Evolutionary conservation across 2,329 filamentous ascomycete species (phyloP), one percentile per base, ranked within the genome.

Genomic region (Exophiala sp.): DNA sequence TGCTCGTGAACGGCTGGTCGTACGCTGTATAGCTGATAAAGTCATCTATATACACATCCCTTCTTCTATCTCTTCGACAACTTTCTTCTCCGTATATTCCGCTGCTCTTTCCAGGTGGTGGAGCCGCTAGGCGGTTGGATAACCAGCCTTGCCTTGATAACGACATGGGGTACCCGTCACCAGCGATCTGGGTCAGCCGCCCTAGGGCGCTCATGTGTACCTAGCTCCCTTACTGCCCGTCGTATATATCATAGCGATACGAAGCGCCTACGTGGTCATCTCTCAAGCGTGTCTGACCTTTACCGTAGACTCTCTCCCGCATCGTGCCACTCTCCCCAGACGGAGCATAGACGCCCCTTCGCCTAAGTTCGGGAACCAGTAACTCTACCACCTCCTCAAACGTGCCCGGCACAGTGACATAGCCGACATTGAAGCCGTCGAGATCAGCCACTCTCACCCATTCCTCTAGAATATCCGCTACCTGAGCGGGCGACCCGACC

Each of bases 381-480:
- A 83, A 69, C 23, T 85, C 79, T 32, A 80, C 76, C 13, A 86
- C 79, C 56, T 86, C 82, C 51, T 81, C 76, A 66, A 85, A 86
- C 0, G 81, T 81, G 48, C 79, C 76, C 0, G 82, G 83, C 59
- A 82, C 81, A n/a, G 83, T 66, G 0, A 80, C 79, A 55, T 86
- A 85, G 1, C 79, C 79, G 18, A 39, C 29, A 18, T 88, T 88
- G 66, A 88, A 88, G 0, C 84, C 83, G 62, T 88, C 83, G 1
- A 87, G 76, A 58, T 85, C 84, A 0, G 80, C 82, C 62, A 85
- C 82, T 3, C 70, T 61, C 0, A 86, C 71, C 83, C 83, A 88
- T 0, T 70, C 66, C 65, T 87, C 81, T 45, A 88, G 71, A 30
- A 76, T 73, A 61, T 88, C 82, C 0, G 81, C 83, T 1, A 87